A percentile compares a stretch with the other conserved stretches of the same genome.
Evolutionary conservation across 2,329 filamentous ascomycete genomes (phyloP).

Genomic region (Fusarium torreyae): DNA sequence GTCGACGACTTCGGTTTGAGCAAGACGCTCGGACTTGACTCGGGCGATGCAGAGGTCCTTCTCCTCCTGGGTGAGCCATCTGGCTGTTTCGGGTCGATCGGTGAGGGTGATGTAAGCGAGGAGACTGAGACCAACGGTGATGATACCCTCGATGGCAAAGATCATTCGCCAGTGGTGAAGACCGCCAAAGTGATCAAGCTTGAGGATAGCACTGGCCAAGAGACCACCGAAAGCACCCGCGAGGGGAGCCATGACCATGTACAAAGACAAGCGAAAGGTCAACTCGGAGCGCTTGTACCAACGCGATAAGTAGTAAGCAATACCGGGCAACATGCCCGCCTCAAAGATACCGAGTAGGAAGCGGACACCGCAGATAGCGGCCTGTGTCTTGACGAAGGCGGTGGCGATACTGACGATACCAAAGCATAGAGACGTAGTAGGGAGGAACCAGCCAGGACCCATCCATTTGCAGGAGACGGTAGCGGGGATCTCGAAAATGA

Average conservation of each 20-base stretch:
- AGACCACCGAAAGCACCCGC: constrained; percentile 79
- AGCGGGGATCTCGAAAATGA: constrained; percentile 75
- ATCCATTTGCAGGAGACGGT: constrained; percentile 76
- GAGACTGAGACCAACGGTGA: constrained; percentile 67
- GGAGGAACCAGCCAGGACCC: constrained; percentile 76
- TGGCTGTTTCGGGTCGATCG: constrained; percentile 75
- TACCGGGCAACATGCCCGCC: constrained; percentile 76
- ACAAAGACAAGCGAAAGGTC: constrained; percentile 73
- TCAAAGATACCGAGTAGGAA: constrained; percentile 75
- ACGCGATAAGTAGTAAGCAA: constrained; percentile 75
- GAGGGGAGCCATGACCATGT: constrained; percentile 76
- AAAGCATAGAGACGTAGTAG: constrained; percentile 69
- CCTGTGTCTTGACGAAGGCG: constrained; percentile 69
- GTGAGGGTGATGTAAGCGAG: constrained; percentile 75
- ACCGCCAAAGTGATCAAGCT: constrained; percentile 68
- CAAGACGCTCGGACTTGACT: constrained; percentile 72
- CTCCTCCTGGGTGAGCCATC: constrained; percentile 75
- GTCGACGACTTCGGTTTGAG: constrained; percentile 72
- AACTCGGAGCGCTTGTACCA: constrained; percentile 77
- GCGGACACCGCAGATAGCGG: constrained; percentile 67
- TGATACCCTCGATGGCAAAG: constrained; percentile 78
- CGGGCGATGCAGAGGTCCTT: constrained; percentile 75
- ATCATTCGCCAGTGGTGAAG: constrained; percentile 78
- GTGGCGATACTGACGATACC: constrained; percentile 72
- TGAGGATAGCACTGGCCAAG: constrained; percentile 73